Percentiles rank a stretch among this genome's conserved stretches.
phyloP scores from a whole-genome alignment of 805 yeast genomes.

The Clavispora phyllophila region DNA sequence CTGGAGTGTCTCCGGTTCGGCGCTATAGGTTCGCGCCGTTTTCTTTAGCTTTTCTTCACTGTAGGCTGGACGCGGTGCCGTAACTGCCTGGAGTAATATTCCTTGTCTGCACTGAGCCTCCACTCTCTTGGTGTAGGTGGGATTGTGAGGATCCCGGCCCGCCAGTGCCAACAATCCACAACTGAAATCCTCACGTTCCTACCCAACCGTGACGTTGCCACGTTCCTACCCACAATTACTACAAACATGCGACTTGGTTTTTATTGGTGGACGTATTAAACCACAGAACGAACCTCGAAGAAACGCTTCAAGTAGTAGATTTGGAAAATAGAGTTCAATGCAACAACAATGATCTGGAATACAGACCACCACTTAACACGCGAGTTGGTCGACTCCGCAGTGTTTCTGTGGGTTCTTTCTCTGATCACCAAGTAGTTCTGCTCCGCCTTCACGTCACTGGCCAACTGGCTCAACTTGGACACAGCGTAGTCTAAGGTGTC shows the following conservation, averaged over 20 bases:
- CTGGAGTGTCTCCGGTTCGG: too few species aligned
- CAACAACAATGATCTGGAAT: constrained; percentile 83
- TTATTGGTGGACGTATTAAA: constrained; percentile 33
- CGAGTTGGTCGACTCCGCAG: constrained; percentile 95
- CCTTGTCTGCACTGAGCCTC: too few species aligned
- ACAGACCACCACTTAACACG: constrained; percentile 98
- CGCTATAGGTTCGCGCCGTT: too few species aligned
- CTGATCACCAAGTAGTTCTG: constrained; percentile 89
- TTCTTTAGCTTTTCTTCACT: too few species aligned
- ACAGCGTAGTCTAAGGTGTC: constrained; percentile 84
- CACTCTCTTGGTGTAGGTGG: too few species aligned
- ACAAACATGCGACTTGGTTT: neutral
- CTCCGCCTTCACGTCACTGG: constrained; percentile 87
- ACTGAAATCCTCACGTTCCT: too few species aligned
- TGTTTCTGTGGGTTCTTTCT: constrained; percentile 96
- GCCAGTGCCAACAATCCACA: too few species aligned
- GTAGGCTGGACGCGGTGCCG: too few species aligned
- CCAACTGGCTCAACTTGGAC: constrained; percentile 64
- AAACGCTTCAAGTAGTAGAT: constrained; percentile 90
- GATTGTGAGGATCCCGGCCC: too few species aligned
- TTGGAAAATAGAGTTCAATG: constrained; percentile 84
- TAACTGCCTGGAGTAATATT: too few species aligned
- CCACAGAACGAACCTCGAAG: constrained; percentile 89
- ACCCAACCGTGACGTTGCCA: too few species aligned
- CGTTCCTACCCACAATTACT: too few species aligned